Evolutionary conservation across 192 early-diverging fungal genomes (phyloP), one percentile per base, ranked within the genome.

Genomic region (Umbelopsis isabellina): DNA sequence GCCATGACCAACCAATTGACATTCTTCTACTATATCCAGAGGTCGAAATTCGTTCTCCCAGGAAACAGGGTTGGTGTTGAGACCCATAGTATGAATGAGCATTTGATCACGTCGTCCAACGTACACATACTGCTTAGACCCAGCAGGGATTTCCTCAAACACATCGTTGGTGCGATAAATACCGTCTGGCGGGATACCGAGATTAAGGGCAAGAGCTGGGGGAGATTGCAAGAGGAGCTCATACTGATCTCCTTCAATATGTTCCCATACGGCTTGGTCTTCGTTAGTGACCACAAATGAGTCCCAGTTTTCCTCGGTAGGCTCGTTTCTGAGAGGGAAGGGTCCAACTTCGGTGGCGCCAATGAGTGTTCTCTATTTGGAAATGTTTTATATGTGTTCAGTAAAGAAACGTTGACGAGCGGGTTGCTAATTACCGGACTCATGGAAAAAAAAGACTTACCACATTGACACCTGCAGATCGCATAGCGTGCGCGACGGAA

Each of bases 31-130:
- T 2, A 33, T 25, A 0, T 61, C 27, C 3, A 61, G 18, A 61
- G 55, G 55, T 61, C 55, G 7, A 35, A 61, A 0, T 22, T 25
- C 55, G 13, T 35, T 61, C 27, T 61, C 55, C 55, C 55, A 61
- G 18, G 55, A 4, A 2, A 61, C 55, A 61, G 55, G 55, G 18
- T 61, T 61, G 15, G 55, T 61, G 27, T 61, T 61, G 30, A 61
- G 55, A 35, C 55, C 55, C 55, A 61, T 61, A 13, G 3, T n/a
- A 12, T 61, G 55, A 16, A 61, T 61, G 2, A 61, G 25, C 55
- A 61, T 61, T 35, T 61, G 55, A 61, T 61, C 55, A 27, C 55
- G 55, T 61, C 55, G 55, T 18, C 55, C 55, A 61, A 61, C 7
- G 16, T 61, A 61, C 4, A 61, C 15, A 0, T n/a, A 61, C 30